phyloP scores from a whole-genome alignment of 352 stramenopile genomes.

The Phytophthora cryptogea region DNA sequence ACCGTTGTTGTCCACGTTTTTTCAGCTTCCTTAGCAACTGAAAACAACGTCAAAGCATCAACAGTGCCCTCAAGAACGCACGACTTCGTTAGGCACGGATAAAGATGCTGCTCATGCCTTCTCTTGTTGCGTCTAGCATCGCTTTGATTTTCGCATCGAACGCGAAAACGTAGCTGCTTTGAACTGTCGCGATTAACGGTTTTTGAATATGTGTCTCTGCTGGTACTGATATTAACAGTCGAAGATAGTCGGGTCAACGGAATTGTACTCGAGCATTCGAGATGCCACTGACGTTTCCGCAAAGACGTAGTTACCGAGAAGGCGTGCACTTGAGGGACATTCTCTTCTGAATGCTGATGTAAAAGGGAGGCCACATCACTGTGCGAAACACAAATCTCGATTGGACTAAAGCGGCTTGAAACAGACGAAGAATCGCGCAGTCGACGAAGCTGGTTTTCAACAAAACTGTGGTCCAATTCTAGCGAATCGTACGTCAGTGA shows the following conservation, averaged over 20 bases:
- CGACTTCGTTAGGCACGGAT: conserved; percentile 4
- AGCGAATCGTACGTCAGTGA: conserved; percentile 52
- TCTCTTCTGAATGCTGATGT: background rate
- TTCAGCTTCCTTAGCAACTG: background rate
- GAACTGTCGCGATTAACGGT: background rate
- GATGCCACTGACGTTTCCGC: conserved; percentile 45
- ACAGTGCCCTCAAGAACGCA: conserved; percentile 25
- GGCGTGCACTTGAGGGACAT: conserved; percentile 6
- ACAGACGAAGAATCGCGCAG: conserved; percentile 53
- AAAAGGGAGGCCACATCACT: conserved; percentile 30
- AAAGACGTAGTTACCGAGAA: conserved; percentile 58
- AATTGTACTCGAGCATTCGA: conserved; percentile 45
- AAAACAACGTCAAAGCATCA: conserved; percentile 9
- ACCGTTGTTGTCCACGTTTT: conserved; percentile 22
- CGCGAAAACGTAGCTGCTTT: conserved; percentile 27
- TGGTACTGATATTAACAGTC: background rate
- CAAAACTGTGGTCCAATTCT: conserved; percentile 43
- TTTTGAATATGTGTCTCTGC: background rate
- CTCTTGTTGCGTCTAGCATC: conserved; percentile 12
- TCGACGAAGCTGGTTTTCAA: conserved; percentile 41
- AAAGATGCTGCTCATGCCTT: conserved; percentile 10
- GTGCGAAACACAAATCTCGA: conserved; percentile 52
- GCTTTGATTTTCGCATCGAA: conserved; percentile 34
- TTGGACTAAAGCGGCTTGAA: conserved; percentile 54
- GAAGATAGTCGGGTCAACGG: conserved; percentile 10